Conservation (phyloP, 2,329 filamentous ascomycete species). For the Hypoxylon sp. region DNA sequence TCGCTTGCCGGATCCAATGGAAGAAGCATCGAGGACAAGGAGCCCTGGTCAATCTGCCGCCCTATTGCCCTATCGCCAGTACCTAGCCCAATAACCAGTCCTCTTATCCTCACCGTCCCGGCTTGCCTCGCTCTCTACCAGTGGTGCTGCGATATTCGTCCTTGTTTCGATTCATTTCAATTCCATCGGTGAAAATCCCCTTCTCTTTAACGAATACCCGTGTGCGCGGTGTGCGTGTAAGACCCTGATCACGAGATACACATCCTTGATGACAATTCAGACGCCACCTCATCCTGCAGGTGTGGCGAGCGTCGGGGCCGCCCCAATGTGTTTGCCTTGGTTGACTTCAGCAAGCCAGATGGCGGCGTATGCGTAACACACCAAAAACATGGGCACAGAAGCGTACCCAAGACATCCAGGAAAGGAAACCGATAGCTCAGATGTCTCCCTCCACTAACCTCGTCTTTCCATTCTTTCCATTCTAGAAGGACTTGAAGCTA, state of each 20-base stretch:
- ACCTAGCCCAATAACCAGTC: no score
- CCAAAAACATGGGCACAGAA: no score
- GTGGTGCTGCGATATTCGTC: background rate
- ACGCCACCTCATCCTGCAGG: conserved; percentile 42
- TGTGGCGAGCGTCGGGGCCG: conserved; percentile 38
- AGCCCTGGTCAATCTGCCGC: background rate
- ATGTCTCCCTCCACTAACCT: conserved; percentile 8
- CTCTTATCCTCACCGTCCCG: background rate
- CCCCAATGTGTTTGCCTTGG: conserved; percentile 40
- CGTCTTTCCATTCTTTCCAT: conserved; percentile 6
- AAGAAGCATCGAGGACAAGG: background rate
- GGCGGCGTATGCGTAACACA: conserved; percentile 20
- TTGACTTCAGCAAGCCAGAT: conserved; percentile 21
- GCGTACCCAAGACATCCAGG: conserved; percentile 5
- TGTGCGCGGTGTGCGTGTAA: conserved; percentile 1
- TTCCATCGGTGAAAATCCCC: background rate
- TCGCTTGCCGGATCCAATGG: conserved; percentile 36
- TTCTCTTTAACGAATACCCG: background rate
- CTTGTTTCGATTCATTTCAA: background rate
- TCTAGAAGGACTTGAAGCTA: conserved; percentile 33
- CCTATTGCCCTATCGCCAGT: background rate
- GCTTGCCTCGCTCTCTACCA: background rate
- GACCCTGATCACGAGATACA: conserved; percentile 4
- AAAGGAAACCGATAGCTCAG: conserved; percentile 7
- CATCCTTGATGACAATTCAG: conserved; percentile 30